These are phyloP conservation scores for Talaromyces funiculosus DNA, from an alignment of 2,329 filamentous ascomycete species.

Conservation along the genomic window DNA sequence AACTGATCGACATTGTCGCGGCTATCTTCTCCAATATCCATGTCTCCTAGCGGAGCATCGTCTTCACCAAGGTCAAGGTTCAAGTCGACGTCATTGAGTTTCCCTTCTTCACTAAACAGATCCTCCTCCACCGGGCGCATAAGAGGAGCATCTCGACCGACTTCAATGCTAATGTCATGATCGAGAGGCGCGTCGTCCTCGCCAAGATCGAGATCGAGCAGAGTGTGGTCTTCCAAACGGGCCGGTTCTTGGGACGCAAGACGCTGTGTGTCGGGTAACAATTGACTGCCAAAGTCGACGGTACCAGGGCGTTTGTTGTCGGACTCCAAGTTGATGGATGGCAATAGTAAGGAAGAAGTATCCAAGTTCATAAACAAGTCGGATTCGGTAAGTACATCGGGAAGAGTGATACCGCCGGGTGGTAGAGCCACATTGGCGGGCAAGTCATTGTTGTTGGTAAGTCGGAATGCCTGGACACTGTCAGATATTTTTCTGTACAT, in stretches of 20 bases:
- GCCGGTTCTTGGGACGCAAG: conserved; percentile 46
- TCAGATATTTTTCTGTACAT: conserved; percentile 4
- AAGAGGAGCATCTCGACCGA: conserved; percentile 77
- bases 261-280: conserved; percentile 60
- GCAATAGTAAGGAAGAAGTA: conserved; percentile 74
- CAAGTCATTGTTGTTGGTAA: conserved; percentile 90
- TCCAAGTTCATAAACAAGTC: conserved; percentile 82
- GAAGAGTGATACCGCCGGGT: conserved; percentile 78
- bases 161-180: conserved; percentile 67
- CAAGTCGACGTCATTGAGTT: conserved; percentile 54
- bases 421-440: conserved; percentile 74
- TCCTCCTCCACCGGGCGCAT: conserved; percentile 55
- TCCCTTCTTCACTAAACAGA: conserved; percentile 57
- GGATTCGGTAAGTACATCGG: conserved; percentile 87
- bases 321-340: conserved; percentile 51
- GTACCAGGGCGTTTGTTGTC: conserved; percentile 31
- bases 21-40: conserved; percentile 30
- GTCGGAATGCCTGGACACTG: conserved; percentile 75
- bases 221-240: conserved; percentile 60
- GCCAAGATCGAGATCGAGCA: conserved; percentile 67
- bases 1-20: conserved; percentile 56
- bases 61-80: conserved; percentile 44
- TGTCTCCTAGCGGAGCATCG: conserved; percentile 38
- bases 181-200: conserved; percentile 62
- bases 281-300: conserved; percentile 66